These are phyloP conservation scores for Myxozyma mucilagina DNA, from an alignment of 805 yeast genomes.

Conservation along the genomic window DNA sequence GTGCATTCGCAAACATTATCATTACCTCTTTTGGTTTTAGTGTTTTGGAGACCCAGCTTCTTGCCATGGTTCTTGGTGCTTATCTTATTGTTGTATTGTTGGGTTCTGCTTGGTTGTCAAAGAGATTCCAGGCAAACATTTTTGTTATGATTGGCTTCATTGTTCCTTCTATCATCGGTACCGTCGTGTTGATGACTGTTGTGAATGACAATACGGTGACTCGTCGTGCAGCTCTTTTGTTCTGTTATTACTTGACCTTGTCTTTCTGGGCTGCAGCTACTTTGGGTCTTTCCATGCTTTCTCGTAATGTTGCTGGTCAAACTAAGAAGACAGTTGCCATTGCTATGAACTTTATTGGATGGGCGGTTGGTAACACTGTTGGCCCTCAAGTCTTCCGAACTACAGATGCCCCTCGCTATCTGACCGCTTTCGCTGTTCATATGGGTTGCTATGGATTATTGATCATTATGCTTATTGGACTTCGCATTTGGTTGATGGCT, in stretches of 20 bases:
- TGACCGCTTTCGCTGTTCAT: conserved; percentile 16
- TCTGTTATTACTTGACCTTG: conserved; percentile 39
- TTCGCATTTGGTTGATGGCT: conserved; percentile 15
- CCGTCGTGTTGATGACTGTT: conserved; percentile 38
- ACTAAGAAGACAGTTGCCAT: conserved; percentile 32
- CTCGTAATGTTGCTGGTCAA: conserved; percentile 40
- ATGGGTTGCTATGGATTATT: conserved; percentile 21
- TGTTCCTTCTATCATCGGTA: conserved; percentile 41
- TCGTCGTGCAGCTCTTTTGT: conserved; percentile 37
- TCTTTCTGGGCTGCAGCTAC: conserved; percentile 35
- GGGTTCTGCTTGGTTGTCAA: conserved; percentile 36
- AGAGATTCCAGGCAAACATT: conserved; percentile 28
- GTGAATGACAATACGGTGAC: conserved; percentile 33
- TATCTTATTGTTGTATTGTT: conserved; percentile 37
- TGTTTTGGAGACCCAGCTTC: conserved; percentile 39
- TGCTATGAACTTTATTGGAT: conserved; percentile 21
- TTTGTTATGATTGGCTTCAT: conserved; percentile 36
- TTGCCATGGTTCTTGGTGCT: conserved; percentile 42
- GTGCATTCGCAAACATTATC: conserved; percentile 40
- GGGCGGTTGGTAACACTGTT: conserved; percentile 57
- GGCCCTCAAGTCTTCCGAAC: conserved; percentile 65
- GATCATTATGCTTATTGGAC: conserved; percentile 8
- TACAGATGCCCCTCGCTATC: conserved; percentile 54
- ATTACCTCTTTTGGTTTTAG: conserved; percentile 40
- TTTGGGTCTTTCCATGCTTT: conserved; percentile 9